These are phyloP conservation scores for Penicillium chermesinum DNA, from an alignment of 495 filamentous ascomycete species.

Conservation along the genomic window DNA sequence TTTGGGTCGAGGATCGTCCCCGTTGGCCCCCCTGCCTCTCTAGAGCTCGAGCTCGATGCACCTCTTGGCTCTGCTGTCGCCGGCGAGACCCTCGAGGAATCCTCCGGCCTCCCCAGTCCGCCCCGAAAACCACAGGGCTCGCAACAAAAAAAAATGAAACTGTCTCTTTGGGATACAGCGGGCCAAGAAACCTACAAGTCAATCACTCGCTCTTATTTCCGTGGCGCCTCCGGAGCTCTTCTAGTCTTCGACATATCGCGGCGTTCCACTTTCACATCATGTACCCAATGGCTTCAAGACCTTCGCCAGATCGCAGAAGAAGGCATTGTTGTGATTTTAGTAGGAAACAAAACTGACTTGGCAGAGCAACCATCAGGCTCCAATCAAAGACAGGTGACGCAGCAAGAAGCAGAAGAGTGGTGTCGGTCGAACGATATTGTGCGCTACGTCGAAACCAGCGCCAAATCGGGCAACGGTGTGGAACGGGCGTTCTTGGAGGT, in stretches of 20 bases:
- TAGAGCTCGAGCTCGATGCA: slow-evolving; percentile 35
- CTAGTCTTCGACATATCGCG: slow-evolving; percentile 94
- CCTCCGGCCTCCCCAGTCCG: slow-evolving; percentile 34
- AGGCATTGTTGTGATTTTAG: slow-evolving; percentile 86
- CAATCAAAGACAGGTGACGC: slow-evolving; percentile 72
- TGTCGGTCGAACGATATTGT: slow-evolving; percentile 74
- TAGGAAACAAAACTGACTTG: slow-evolving; percentile 92
- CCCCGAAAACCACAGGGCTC: slow-evolving; percentile 29
- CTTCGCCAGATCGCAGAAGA: slow-evolving; percentile 89
- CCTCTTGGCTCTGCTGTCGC: slow-evolving; percentile 6
- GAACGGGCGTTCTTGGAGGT: slow-evolving; percentile 90
- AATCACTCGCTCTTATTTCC: slow-evolving; percentile 92
- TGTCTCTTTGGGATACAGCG: slow-evolving; percentile 91
- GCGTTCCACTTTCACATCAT: slow-evolving; percentile 76
- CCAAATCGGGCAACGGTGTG: slow-evolving; percentile 89
- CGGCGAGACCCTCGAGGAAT: slow-evolving; percentile 14
- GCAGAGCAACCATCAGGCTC: slow-evolving; percentile 42
- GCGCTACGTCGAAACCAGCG: slow-evolving; percentile 91
- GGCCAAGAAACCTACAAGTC: slow-evolving; percentile 96
- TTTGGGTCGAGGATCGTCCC: slow-evolving; percentile 93
- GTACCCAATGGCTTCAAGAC: slow-evolving; percentile 87
- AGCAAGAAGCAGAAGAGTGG: slow-evolving; percentile 81
- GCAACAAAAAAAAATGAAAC: slow-evolving; percentile 70
- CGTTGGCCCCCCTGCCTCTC: slow-evolving; percentile 67
- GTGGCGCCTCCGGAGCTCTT: slow-evolving; percentile 84